Base-by-base conservation (phyloP, 257 asterid species). In the Lithospermum erythrorhizon region DNA sequence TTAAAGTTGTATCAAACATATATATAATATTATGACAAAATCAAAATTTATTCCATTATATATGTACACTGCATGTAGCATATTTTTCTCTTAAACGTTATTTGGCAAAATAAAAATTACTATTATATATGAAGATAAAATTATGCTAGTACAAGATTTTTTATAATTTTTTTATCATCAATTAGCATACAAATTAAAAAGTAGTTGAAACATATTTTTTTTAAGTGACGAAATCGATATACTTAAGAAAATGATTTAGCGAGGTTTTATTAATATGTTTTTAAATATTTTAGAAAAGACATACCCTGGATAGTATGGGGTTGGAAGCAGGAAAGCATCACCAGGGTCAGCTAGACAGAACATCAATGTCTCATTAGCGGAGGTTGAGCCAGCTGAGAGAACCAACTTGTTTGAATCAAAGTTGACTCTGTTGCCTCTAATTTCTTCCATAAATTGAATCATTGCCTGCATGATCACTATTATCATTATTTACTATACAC, bases 221-320 rank as follows among this genome's bases (percentile, higher is more conserved):
- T 2, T 35, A 35, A 6, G 10, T 7, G 45, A 9, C 45, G 1
- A 9, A 35, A 35, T 9, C n/a, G n/a, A n/a, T n/a, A n/a, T n/a
- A n/a, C n/a, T n/a, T n/a, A n/a, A n/a, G n/a, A n/a, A n/a, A n/a
- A n/a, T n/a, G n/a, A n/a, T n/a, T n/a, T n/a, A n/a, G n/a, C n/a
- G n/a, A n/a, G n/a, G n/a, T n/a, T n/a, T n/a, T n/a, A n/a, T n/a
- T n/a, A n/a, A n/a, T n/a, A n/a, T n/a, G n/a, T n/a, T n/a, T n/a
- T n/a, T 27, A 27, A 27, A 27, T 27, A 32, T 32, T 35, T 7
- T 0, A 35, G 45, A 6, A 19, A 27, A 16, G 22, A 68, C 75
- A 21, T 65, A 85, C 94, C 95, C 95, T 0, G 95, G 91, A 48
- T 86, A 86, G 75, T 86, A 86, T 13, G 95, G 95, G 1, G 91